A percentile compares a stretch with the other conserved stretches of the same genome.
These are phyloP conservation scores for Plasmodium inui DNA, from an alignment of 169 alveolate genomes.

Conservation along the genomic window DNA sequence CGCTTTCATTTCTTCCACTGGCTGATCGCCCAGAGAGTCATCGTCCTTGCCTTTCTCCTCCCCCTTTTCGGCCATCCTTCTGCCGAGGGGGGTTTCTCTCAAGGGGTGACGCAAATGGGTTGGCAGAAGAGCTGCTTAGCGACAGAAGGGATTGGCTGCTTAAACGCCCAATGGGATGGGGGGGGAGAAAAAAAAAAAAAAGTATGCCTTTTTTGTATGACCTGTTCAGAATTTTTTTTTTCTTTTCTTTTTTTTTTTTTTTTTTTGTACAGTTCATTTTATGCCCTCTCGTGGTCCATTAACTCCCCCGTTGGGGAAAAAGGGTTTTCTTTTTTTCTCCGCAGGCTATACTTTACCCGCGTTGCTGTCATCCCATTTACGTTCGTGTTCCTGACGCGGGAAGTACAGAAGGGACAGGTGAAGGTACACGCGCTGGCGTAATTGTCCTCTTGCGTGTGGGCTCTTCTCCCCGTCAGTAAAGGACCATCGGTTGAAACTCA, in stretches of 20 bases:
- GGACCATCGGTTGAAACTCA: neutral
- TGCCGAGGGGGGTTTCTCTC: neutral
- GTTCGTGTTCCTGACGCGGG: neutral
- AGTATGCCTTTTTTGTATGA: neutral
- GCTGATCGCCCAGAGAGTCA: neutral
- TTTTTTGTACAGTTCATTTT: neutral
- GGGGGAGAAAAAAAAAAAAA: neutral
- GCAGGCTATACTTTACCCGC: neutral
- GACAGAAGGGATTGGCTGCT: neutral
- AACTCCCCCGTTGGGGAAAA: neutral
- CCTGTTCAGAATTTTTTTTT: neutral
- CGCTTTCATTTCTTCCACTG: neutral
- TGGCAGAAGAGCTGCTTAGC: neutral
- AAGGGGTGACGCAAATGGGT: neutral
- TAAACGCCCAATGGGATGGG: neutral
- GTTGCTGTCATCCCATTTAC: neutral
- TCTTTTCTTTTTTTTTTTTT: conserved; percentile 1
- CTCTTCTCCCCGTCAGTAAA: neutral
- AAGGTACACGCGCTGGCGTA: neutral
- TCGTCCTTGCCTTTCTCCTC: neutral
- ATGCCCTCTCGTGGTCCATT: neutral
- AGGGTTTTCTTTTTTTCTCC: neutral
- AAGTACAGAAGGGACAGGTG: neutral
- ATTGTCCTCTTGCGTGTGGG: neutral
- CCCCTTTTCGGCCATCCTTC: neutral